Evolutionary conservation across 495 filamentous ascomycete species (phyloP).

Genomic region (Neurospora tetrasperma): DNA sequence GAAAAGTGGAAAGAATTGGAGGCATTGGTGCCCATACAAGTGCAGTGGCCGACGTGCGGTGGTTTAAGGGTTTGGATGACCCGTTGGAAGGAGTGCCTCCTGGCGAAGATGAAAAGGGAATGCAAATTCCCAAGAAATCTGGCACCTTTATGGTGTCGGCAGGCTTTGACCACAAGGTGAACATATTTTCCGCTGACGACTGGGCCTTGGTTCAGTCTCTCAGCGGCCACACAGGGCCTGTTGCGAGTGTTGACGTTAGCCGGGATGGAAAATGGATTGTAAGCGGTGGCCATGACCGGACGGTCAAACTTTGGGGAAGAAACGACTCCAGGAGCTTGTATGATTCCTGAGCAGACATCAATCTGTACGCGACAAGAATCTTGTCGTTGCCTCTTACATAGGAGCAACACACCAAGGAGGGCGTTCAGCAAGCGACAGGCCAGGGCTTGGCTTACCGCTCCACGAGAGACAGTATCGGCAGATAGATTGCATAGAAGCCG

Average conservation of each 20-base stretch:
- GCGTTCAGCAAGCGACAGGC: background rate
- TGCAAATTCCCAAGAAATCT: conserved; percentile 50
- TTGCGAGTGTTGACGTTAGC: conserved; percentile 80
- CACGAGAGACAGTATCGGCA: background rate
- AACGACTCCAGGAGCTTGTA: conserved; percentile 55
- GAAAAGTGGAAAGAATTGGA: conserved; percentile 72
- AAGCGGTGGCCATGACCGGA: conserved; percentile 85
- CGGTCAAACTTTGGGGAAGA: conserved; percentile 91
- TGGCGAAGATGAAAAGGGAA: conserved; percentile 50
- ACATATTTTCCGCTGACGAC: conserved; percentile 91
- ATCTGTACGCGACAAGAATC: background rate
- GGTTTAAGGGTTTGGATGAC: conserved; percentile 78
- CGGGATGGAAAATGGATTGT: conserved; percentile 83
- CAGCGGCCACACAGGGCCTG: conserved; percentile 83
- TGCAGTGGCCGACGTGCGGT: conserved; percentile 83
- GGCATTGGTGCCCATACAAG: conserved; percentile 86
- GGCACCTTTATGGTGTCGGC: conserved; percentile 85
- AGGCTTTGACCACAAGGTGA: conserved; percentile 93
- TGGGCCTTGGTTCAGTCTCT: conserved; percentile 84
- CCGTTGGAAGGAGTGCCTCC: conserved; percentile 46
- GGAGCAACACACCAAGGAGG: background rate
- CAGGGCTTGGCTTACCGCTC: background rate
- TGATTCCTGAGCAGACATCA: background rate
- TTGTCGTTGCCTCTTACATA: background rate
- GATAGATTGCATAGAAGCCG: background rate